Conservation (phyloP, 805 yeast genomes). For the Saccharomycopsis oosterbeekiorum region DNA sequence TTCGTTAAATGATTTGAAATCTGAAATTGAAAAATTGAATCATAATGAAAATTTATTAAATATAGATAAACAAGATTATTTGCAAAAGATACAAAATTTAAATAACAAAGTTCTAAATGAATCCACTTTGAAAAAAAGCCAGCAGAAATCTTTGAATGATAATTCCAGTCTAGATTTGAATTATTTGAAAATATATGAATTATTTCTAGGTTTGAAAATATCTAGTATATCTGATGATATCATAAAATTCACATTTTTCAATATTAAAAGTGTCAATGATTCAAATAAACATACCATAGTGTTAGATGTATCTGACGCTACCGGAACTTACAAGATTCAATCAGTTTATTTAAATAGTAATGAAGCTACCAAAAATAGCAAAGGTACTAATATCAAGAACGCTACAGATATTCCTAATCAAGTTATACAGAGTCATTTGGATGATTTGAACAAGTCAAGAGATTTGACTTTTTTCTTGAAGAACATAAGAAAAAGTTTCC, state of each 20-base stretch:
- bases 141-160: constrained; percentile 5
- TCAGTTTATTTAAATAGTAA: not conserved
- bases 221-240: constrained; percentile 14
- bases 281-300: constrained; percentile 5
- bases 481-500: constrained; percentile 6
- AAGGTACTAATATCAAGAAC: not conserved
- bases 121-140: constrained; percentile 3
- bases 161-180: constrained; percentile 13
- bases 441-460: constrained; percentile 8
- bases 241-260: constrained; percentile 12
- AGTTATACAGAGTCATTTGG: not conserved
- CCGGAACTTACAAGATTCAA: constrained; percentile 8
- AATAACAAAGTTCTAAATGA: constrained; percentile 4
- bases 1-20: constrained; percentile 8
- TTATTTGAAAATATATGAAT: constrained; percentile 13
- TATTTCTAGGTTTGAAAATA: constrained; percentile 16
- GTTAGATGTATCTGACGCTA: constrained; percentile 12
- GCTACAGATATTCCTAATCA: constrained; percentile 3
- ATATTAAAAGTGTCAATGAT: constrained; percentile 9
- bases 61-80: not conserved
- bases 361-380: not conserved
- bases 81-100: constrained; percentile 5
- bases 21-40: constrained; percentile 12
- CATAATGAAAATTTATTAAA: constrained; percentile 5
- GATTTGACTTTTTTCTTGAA: constrained; percentile 12